Evolutionary conservation across 2,329 filamentous ascomycete genomes (phyloP), one percentile per base, ranked within the genome.

Genomic region (Zymoseptoria brevis): DNA sequence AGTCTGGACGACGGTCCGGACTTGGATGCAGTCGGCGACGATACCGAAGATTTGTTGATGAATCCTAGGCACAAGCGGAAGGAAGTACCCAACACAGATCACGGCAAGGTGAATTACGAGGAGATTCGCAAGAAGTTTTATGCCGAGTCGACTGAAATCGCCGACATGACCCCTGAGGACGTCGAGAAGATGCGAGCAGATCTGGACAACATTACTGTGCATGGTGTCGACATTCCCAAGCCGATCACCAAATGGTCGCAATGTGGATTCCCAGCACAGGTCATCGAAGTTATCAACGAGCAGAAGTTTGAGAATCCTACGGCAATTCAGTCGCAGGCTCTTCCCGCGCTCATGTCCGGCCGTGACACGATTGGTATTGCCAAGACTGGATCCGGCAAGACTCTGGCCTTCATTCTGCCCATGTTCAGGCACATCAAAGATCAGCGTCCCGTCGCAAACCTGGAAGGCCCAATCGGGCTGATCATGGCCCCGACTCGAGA

Each of bases 341-440:
- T 97, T 60, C 94, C 94, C 1, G 87, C 91, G 8, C 89, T 96
- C 69, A 96, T 97, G 89, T 96, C 92, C 26, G 94, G 94, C 8
- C 85, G 91, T 66, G 94, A 99, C 77, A 89, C 96, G 45, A 90
- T 99, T 64, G 94, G 92, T 65, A 91, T 99, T 56, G 94, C 94
- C 19, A 97, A 97, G 78, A 99, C 94, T 24, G 94, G 94, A 4
- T 97, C 94, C 24, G 94, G 94, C 72, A 99, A 99, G 78, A 99
- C 94, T 0, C 86, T 97, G 68, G 94, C 94, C 5, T 99, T 97
- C 72, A 77, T 96, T 29, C 82, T 99, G 51, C 94, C 94, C 45
- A 96, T 97, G 90, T 96, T 99, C 73, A 86, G 94, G 58, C 94
- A 99, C 73, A 96, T 97, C 76, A 94, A 93, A 74, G 94, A 97